Evolutionary conservation across 2,329 filamentous ascomycete genomes (phyloP), one percentile per base, ranked within the genome.

Genomic region (Truncatella angustata): DNA sequence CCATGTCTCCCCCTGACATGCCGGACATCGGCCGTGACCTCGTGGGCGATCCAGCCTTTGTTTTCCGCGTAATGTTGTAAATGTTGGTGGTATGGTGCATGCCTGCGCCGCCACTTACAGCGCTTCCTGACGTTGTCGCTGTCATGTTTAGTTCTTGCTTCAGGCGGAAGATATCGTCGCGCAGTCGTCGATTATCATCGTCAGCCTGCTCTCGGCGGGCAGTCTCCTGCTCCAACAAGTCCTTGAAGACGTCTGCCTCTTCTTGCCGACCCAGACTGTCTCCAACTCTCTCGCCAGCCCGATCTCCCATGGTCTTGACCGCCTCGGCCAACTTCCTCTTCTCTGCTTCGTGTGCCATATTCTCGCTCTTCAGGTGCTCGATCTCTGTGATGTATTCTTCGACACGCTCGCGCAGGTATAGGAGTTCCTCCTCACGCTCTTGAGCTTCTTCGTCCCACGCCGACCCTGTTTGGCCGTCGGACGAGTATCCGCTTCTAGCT

Each of bases 221-320:
- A 2, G 90, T 94, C 70, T 99, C 94, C 58, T 94, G 90, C 65
- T 97, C 91, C 23, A 97, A 81, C 55, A 97, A 82, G 61, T 97
- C 93, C 68, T 96, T 96, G 87, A 91, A 96, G 69, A 97, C 93
- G 56, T 95, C 91, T 66, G 88, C 77, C 60, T 85, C 81, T 58
- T 85, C 83, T 55, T 85, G 79, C 10, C 78, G 73, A 2, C 76
- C 77, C 5, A 81, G 66, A 37, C 68, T 74, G 10, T 72, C 73
- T 44, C 75, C 75, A 14, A 73, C 60, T 58, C 74, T 70, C 39
- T 76, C 73, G 45, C 72, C 65, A 34, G 69, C 73, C 59, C 64
- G 75, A 63, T 66, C 76, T 66, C 66, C 78, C 62, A 83, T 67
- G 0, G 73, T 74, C 58, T 77, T 77, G 54, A 96, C 85, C 57